Conservation (phyloP, 495 filamentous ascomycete genomes). For the Thozetella sp. region DNA sequence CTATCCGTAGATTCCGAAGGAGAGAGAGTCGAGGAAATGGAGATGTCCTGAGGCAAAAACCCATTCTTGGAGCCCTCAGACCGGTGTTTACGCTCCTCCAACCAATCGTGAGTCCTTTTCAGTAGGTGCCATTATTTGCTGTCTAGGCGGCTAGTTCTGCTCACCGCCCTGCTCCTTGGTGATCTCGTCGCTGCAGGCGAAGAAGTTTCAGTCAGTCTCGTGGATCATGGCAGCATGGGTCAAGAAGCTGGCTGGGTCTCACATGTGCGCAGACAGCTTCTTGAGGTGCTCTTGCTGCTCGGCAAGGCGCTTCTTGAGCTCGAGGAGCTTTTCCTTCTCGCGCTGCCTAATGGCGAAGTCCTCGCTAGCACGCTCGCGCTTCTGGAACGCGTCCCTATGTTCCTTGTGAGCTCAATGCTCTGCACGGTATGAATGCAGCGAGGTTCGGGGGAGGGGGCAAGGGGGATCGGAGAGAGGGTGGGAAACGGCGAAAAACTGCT, state of each 20-base stretch:
- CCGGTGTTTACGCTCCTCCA: too few species aligned
- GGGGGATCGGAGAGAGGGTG: background rate
- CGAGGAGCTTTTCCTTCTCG: slow-evolving; percentile 81
- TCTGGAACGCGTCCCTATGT: slow-evolving; percentile 82
- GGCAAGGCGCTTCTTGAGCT: slow-evolving; percentile 75
- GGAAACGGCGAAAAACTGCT: background rate
- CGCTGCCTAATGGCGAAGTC: slow-evolving; percentile 78
- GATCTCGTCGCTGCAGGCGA: slow-evolving; percentile 60
- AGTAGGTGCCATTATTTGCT: too few species aligned
- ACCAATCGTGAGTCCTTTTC: too few species aligned
- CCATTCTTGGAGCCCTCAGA: background rate
- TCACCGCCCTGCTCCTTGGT: slow-evolving; percentile 70
- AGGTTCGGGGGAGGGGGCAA: background rate
- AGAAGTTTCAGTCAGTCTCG: background rate
- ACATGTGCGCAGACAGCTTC: slow-evolving; percentile 85
- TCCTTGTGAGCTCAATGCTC: too few species aligned
- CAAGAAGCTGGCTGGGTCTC: slow-evolving; percentile 27
- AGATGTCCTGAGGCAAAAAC: background rate
- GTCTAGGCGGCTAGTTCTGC: too few species aligned
- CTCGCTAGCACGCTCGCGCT: slow-evolving; percentile 87
- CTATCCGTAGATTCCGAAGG: background rate
- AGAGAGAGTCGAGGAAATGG: slow-evolving; percentile 1
- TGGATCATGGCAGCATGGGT: background rate
- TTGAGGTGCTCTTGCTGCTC: slow-evolving; percentile 82
- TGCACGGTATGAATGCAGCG: too few species aligned